Percentiles rank a stretch among this genome's conserved stretches.
Conservation (phyloP, 441 rosid genomes). For the Populus hybrid region DNA sequence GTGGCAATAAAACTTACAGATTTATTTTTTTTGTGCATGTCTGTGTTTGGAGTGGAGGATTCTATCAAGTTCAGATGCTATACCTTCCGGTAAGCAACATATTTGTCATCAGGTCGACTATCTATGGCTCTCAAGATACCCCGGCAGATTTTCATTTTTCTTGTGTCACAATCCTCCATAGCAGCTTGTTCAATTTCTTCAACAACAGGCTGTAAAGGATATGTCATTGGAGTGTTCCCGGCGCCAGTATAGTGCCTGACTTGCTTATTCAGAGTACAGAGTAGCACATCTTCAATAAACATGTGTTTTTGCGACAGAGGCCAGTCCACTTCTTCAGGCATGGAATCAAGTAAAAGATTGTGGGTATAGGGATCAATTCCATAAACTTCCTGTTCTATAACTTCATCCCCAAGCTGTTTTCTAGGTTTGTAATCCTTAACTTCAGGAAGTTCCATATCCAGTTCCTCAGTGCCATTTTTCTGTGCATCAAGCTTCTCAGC, state of each 20-base stretch:
- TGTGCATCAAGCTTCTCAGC: conserved; percentile 91
- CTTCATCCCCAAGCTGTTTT: conserved; percentile 86
- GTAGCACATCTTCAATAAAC: conserved; percentile 87
- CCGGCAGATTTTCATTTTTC: conserved; percentile 69
- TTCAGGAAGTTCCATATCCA: conserved; percentile 99
- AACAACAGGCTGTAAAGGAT: conserved; percentile 72
- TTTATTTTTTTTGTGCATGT: too few species aligned
- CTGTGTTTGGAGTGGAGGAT: too few species aligned
- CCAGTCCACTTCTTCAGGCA: conserved; percentile 95
- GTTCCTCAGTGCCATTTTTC: conserved; percentile 87
- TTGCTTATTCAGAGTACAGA: conserved; percentile 79
- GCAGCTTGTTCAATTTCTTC: conserved; percentile 82
- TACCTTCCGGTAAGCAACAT: conserved; percentile 99
- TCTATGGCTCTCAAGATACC: conserved; percentile 83
- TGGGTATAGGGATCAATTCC: conserved; percentile 99
- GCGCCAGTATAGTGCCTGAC: conserved; percentile 85
- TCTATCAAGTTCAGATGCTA: not conserved
- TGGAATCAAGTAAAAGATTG: conserved; percentile 96
- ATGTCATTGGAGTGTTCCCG: conserved; percentile 92
- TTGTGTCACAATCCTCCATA: conserved; percentile 62
- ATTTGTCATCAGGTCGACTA: conserved; percentile 87
- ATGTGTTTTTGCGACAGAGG: conserved; percentile 69
- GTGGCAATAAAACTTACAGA: too few species aligned
- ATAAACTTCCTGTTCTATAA: conserved; percentile 98
- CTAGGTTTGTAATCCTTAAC: conserved; percentile 96